Evolutionary conservation across 2,329 filamentous ascomycete species (phyloP).

Genomic region (Sporothrix variecibatus): DNA sequence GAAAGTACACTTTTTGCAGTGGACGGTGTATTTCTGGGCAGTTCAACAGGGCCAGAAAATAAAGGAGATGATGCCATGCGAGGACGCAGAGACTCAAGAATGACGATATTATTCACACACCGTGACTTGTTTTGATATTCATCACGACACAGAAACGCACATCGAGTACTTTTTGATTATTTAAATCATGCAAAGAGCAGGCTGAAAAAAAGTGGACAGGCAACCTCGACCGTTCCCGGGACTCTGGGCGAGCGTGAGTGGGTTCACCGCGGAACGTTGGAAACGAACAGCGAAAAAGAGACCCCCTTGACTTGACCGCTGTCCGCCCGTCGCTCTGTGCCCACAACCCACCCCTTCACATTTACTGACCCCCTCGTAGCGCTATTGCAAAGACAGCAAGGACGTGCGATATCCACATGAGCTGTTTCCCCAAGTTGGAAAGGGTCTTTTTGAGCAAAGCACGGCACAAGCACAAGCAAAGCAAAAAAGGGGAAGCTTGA

Average conservation of each 20-base stretch:
- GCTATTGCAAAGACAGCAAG: conserved; percentile 12
- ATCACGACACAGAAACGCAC: background rate
- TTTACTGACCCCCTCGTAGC: background rate
- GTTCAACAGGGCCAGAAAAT: background rate
- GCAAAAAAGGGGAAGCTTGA: background rate
- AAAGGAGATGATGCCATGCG: background rate
- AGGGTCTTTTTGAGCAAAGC: background rate
- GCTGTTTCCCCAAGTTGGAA: conserved; percentile 30
- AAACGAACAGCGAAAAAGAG: background rate
- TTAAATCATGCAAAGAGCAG: background rate
- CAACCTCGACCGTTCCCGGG: conserved; percentile 20
- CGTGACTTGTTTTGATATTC: background rate
- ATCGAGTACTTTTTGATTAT: background rate
- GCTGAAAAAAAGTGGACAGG: conserved; percentile 6
- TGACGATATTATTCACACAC: background rate
- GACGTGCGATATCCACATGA: conserved; percentile 28
- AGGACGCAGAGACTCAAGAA: background rate
- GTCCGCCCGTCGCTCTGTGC: background rate
- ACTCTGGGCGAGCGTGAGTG: conserved; percentile 26
- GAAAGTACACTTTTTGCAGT: background rate
- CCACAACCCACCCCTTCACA: background rate
- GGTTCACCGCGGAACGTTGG: conserved; percentile 19
- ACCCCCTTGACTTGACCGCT: background rate
- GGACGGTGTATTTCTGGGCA: background rate
- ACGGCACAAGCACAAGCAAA: background rate